Evolutionary conservation across 768 basidiomycete genomes (phyloP).

Genomic region (Boletus fagicola): DNA sequence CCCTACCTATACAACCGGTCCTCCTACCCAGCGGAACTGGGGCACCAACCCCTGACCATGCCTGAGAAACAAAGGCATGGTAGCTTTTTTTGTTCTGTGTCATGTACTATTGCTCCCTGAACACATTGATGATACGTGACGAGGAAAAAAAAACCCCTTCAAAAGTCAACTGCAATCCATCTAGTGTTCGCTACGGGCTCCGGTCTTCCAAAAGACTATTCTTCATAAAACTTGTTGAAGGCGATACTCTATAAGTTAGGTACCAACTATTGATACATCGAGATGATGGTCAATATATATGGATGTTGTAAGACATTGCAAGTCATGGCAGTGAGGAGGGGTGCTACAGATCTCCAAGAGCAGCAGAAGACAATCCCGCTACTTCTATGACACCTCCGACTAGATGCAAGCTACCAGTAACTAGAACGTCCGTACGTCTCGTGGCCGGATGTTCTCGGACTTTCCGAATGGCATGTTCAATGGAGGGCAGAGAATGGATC

Average conservation of each 20-base stretch:
- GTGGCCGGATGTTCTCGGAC: constrained; percentile 46
- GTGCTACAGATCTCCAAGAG: constrained; percentile 44
- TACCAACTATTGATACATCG: constrained; percentile 1
- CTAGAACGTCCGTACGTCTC: constrained; percentile 59
- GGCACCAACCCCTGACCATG: background rate
- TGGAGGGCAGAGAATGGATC: constrained; percentile 80
- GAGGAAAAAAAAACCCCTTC: too few relatives aligned
- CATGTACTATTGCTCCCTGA: background rate
- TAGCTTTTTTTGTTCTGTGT: background rate
- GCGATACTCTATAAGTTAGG: constrained; percentile 19
- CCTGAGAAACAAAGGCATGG: background rate
- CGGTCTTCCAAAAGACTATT: background rate
- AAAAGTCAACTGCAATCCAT: background rate
- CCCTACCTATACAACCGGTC: constrained; percentile 71
- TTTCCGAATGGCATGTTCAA: constrained; percentile 82
- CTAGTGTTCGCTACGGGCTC: background rate
- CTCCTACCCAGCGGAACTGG: constrained; percentile 40
- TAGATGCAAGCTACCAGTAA: constrained; percentile 89
- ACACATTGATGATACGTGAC: background rate
- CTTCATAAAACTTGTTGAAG: constrained; percentile 37
- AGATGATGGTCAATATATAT: constrained; percentile 4
- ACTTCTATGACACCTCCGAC: constrained; percentile 94
- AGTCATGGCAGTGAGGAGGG: background rate
- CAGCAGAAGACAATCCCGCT: constrained; percentile 71
- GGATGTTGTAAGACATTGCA: background rate